These are phyloP conservation scores for Aspergillus cavernicola DNA, from an alignment of 495 filamentous ascomycete species.

Conservation along the genomic window DNA sequence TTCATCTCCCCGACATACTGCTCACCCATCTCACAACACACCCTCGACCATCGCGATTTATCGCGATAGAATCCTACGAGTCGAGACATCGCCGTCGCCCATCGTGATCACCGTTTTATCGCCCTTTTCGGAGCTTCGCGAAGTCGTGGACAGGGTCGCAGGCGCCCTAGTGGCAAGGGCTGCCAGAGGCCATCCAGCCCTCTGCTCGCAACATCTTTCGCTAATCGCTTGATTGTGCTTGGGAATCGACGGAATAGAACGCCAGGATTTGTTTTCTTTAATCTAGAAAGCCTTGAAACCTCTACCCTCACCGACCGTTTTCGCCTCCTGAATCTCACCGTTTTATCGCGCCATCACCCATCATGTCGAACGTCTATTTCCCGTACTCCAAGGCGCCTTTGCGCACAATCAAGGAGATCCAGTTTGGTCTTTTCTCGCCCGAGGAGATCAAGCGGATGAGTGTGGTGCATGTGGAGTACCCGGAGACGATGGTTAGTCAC, in stretches of 20 bases:
- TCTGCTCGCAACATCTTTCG: conserved; percentile 38
- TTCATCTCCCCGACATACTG: conserved; percentile 39
- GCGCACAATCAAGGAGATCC: conserved; percentile 95
- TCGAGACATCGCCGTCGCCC: conserved; percentile 21
- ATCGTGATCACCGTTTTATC: conserved; percentile 23
- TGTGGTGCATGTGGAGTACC: conserved; percentile 86
- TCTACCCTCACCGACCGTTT: background rate
- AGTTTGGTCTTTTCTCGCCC: conserved; percentile 93
- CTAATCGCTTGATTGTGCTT: conserved; percentile 24
- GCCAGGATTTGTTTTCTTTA: background rate
- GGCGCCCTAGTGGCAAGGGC: conserved; percentile 55
- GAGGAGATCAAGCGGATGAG: conserved; percentile 99
- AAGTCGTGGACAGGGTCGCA: conserved; percentile 43
- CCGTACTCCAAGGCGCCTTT: conserved; percentile 90
- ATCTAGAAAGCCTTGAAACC: conserved; percentile 3
- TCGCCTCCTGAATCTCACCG: background rate
- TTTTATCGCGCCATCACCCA: conserved; percentile 37
- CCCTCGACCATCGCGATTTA: conserved; percentile 41
- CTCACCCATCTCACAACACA: conserved; percentile 29
- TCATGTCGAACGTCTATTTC: conserved; percentile 92
- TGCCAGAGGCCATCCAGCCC: conserved; percentile 49
- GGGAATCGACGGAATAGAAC: conserved; percentile 2
- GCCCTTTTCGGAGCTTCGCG: conserved; percentile 38
- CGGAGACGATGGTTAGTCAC: conserved; percentile 82
- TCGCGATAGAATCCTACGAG: conserved; percentile 40